Base-by-base conservation (phyloP, 2,329 filamentous ascomycete genomes). In the Pyricularia sp. region DNA sequence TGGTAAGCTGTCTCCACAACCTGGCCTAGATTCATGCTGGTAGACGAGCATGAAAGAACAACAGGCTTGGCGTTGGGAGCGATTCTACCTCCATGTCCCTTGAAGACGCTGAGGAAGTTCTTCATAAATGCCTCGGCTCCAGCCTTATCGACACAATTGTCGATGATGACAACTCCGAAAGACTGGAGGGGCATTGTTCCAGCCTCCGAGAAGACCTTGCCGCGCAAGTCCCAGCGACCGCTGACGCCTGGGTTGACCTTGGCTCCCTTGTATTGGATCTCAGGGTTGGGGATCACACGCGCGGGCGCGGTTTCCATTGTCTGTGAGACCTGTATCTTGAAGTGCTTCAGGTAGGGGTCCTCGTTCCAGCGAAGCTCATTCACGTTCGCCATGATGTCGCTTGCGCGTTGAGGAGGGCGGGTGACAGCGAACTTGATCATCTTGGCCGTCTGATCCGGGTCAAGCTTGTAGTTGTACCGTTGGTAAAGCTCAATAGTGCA, bases 341-440 rank as follows among this genome's bases (percentile, higher is more conserved):
- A 97, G 62, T 86, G 81, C 2, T 78, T 78, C 0, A 97, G 80
- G 62, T 89, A 87, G 0, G 81, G 83, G 68, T 99, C 94, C 0
- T 81, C 72, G 1, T 71, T 69, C 85, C 91, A 94, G 10, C 85
- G 78, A 0, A 93, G 80, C 68, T 88, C 82, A 0, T 77, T 72
- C 9, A 96, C 83, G 19, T 89, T 89, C 3, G 82, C 73, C 62
- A 86, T 77, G 69, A 97, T 92, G 24, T 89, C 84, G 0, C 73
- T 70, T 68, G 85, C 83, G n/a, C 94, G 89, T 33, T 86, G 73
- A 0, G 74, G 73, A 0, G 94, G 94, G 1, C 88, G 83, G 6
- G 89, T 91, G 4, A 96, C 93, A 0, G 93, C 93, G 70, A 93
- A 91, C 74, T 89, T 93, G 78, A 99, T 97, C 94, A 99, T 99